Percentiles rank a stretch among this genome's conserved stretches.
Evolutionary conservation across 495 filamentous ascomycete species (phyloP).

Genomic region (Penicillium arizonense): DNA sequence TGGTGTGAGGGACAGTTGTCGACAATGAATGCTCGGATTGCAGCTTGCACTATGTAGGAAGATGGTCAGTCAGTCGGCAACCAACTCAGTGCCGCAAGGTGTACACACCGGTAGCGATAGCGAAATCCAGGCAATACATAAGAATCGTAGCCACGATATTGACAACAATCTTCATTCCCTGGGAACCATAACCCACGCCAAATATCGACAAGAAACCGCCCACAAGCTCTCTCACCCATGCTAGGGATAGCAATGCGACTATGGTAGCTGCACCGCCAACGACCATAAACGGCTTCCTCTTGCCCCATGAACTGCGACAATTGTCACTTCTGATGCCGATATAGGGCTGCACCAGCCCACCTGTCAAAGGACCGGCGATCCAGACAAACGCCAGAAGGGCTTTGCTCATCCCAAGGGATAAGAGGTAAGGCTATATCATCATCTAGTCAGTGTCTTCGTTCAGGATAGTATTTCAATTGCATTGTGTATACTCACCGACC

Average conservation of each 20-base stretch:
- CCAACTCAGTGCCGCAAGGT: background rate
- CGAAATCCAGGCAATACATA: constrained; percentile 84
- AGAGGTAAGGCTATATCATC: constrained; percentile 52
- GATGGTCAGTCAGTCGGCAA: background rate
- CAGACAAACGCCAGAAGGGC: constrained; percentile 90
- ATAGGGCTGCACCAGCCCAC: constrained; percentile 88
- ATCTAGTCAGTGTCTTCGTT: background rate
- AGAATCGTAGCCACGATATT: constrained; percentile 75
- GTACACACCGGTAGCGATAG: constrained; percentile 81
- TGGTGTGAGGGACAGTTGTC: constrained; percentile 88
- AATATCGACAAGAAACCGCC: constrained; percentile 68
- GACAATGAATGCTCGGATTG: constrained; percentile 84
- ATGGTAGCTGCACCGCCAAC: constrained; percentile 71
- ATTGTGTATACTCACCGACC: constrained; percentile 54
- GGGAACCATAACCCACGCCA: constrained; percentile 61
- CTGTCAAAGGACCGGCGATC: constrained; percentile 88
- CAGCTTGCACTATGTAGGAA: constrained; percentile 68
- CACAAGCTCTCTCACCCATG: constrained; percentile 81
- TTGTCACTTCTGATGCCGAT: constrained; percentile 89
- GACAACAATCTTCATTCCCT: constrained; percentile 55
- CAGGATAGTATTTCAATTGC: background rate
- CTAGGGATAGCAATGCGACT: constrained; percentile 67
- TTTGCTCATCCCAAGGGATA: constrained; percentile 87
- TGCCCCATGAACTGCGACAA: constrained; percentile 76
- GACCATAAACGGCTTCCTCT: constrained; percentile 86